Evolutionary conservation across 768 basidiomycete species (phyloP).

Genomic region (Dioszegia hungarica): DNA sequence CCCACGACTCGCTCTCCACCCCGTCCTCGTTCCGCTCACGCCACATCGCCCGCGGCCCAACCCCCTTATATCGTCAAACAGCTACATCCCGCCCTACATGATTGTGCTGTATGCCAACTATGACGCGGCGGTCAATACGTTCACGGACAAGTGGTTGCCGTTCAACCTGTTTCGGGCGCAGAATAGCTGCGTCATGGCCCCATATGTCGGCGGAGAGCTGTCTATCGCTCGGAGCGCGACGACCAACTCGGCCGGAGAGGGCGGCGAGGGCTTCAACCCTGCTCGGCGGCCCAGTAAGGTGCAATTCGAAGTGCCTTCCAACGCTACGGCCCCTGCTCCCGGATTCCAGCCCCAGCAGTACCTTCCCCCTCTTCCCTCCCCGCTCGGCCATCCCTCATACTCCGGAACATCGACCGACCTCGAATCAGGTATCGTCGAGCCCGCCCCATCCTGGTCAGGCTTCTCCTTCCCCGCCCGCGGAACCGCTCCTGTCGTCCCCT

Average conservation of each 20-base stretch:
- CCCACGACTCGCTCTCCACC: conserved; percentile 40
- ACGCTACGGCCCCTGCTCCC: neutral
- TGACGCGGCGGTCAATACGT: conserved; percentile 45
- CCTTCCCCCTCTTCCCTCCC: neutral
- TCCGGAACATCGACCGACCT: neutral
- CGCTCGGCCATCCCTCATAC: neutral
- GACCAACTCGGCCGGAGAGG: too few species aligned
- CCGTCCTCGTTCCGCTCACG: conserved; percentile 44
- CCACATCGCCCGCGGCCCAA: conserved; percentile 15
- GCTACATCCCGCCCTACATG: conserved; percentile 41
- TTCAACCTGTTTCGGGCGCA: conserved; percentile 47
- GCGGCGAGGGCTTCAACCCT: neutral
- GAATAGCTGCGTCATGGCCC: conserved; percentile 45
- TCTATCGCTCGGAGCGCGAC: conserved; percentile 1
- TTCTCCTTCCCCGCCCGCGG: conserved; percentile 25
- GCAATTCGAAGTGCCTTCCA: conserved; percentile 39
- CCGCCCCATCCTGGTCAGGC: neutral
- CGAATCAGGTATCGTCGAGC: neutral
- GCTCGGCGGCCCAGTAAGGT: conserved; percentile 42
- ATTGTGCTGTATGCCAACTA: conserved; percentile 48
- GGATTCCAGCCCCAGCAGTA: neutral
- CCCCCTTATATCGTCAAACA: neutral
- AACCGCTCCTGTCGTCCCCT: neutral
- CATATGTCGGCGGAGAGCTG: conserved; percentile 9
- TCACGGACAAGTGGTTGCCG: conserved; percentile 46